Evolutionary conservation across 1,284 basidiomycete species (phyloP), one percentile per base, ranked within the genome.

Genomic region (Golubevia pallescens): DNA sequence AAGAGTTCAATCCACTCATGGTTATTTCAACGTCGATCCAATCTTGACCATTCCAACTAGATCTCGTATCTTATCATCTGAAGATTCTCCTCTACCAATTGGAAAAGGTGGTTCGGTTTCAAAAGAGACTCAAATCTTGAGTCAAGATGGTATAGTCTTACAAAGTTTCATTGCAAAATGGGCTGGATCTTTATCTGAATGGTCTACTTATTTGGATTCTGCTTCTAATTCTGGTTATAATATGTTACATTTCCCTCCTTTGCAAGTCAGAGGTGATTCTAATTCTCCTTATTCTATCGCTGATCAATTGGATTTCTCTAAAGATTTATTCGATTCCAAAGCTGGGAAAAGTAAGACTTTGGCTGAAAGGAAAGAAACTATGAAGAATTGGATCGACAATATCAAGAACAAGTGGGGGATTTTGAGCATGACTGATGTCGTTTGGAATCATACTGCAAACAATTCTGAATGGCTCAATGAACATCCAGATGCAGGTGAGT

Each of bases 241-340:
- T 70, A 78, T 81, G 77, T 65, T 79, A 23, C 78, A 81, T 65
- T 81, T 78, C 62, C 71, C 73, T 16, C 78, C 78, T 5, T 69
- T 81, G 51, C 74, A 81, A 48, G 77, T 81, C 2, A 66, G 78
- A 1, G 78, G 78, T 20, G 63, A 61, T 4, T 73, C 69, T 60
- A 77, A 81, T 70, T 73, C 71, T 32, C 78, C 78, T 14, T 81
- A 81, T 69, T 77, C 77, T 16, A 76, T 81, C 57, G 75, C 71
- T 48, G 70, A 80, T 56, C 78, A 79, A 57, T 68, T 64, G 28
- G 78, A 81, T 67, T 81, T 79, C 24, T 64, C 71, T 10, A 53
- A 65, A 57, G 78, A 81, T 48, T 66, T 81, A 28, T 81, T 73
- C 62, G 69, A 75, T 54, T 60, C n/a, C n/a, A 57, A 65, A 51